phyloP scores from a whole-genome alignment of 2,329 filamentous ascomycete species.

The Myriosclerotinia duriaeana region DNA sequence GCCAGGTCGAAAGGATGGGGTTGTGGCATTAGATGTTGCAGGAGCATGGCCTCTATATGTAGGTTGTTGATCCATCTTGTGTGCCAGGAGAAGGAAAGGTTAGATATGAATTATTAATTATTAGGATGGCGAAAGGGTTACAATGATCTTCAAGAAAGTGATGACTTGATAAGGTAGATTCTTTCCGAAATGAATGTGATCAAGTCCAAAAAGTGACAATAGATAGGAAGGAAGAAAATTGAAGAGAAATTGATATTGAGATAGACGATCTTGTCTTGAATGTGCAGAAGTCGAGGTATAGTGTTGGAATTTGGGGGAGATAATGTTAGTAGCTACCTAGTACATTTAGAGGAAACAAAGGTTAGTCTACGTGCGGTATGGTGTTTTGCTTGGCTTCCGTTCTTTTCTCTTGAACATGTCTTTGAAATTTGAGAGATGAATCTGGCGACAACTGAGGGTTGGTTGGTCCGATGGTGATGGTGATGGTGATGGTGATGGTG shows the following conservation, averaged over 20 bases:
- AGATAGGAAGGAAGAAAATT: not conserved
- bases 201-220: not conserved
- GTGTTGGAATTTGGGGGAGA: too few relatives aligned
- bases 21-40: slow-evolving; percentile 39
- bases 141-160: not conserved
- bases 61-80: slow-evolving; percentile 15
- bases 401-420: not conserved
- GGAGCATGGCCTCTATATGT: slow-evolving; percentile 27
- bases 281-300: not conserved
- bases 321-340: not conserved
- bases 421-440: not conserved
- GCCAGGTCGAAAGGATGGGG: slow-evolving; percentile 40
- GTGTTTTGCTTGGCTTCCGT: not conserved
- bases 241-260: not conserved
- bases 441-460: not conserved
- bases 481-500: too few relatives aligned
- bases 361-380: not conserved
- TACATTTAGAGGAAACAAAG: not conserved
- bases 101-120: not conserved
- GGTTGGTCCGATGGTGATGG: too few relatives aligned
- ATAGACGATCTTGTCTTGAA: not conserved
- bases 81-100: too few relatives aligned
- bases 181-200: not conserved
- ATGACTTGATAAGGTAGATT: too few relatives aligned
- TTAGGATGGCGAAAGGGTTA: not conserved